These are phyloP conservation scores for Pelargonium australe DNA, from an alignment of 441 rosid species.

Conservation along the genomic window DNA sequence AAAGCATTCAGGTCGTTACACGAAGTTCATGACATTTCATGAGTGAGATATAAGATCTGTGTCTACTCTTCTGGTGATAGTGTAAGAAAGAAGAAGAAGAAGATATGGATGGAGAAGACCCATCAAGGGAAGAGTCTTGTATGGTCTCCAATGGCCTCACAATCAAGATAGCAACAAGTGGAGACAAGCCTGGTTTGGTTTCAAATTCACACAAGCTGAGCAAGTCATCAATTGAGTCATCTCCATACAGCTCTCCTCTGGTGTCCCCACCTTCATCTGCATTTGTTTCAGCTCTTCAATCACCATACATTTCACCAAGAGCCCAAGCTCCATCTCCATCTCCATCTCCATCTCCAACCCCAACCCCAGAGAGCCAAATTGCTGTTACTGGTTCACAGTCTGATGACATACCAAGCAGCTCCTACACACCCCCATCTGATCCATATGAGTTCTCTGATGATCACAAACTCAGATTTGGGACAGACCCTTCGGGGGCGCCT, in stretches of 20 bases:
- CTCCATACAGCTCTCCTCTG: slow-evolving; percentile 58
- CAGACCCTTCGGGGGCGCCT: slow-evolving; percentile 52
- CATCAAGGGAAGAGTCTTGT: not conserved
- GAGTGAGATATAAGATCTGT: not conserved
- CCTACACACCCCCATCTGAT: slow-evolving; percentile 83
- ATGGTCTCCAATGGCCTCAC: slow-evolving; percentile 41
- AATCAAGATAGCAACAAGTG: slow-evolving; percentile 48
- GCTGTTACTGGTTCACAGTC: slow-evolving; percentile 50
- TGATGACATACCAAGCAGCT: slow-evolving; percentile 79
- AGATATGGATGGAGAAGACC: not conserved
- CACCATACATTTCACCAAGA: slow-evolving; percentile 90
- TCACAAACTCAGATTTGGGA: slow-evolving; percentile 54
- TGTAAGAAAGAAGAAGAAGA: no score
- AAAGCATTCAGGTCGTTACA: no score
- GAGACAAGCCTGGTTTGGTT: slow-evolving; percentile 36
- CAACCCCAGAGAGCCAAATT: slow-evolving; percentile 31
- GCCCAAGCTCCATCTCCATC: slow-evolving; percentile 46
- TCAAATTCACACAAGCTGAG: slow-evolving; percentile 36
- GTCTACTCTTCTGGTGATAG: slow-evolving; percentile 14
- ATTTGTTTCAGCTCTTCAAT: slow-evolving; percentile 86
- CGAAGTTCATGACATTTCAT: no score
- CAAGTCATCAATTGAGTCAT: slow-evolving; percentile 36
- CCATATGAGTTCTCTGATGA: slow-evolving; percentile 71
- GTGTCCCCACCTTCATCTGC: slow-evolving; percentile 94
- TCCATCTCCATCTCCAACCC: slow-evolving; percentile 27